Conservation (phyloP, 306 rosid genomes). For the Hylodesmum podocarpum region DNA sequence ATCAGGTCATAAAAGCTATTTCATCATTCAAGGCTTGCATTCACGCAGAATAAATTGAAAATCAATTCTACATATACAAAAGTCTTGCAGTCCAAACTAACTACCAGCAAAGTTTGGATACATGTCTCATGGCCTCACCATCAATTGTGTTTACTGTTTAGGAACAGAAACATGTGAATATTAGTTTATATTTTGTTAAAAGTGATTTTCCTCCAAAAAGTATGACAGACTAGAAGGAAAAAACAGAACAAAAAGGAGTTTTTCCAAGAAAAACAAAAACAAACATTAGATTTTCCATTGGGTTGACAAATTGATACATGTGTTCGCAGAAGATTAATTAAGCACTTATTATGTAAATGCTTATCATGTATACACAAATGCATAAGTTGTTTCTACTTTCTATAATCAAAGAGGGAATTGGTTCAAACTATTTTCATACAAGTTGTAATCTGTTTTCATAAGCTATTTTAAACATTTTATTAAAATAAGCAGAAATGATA, state of each 20-base stretch:
- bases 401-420: neutral
- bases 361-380: neutral
- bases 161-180: neutral
- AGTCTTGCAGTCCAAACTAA: neutral
- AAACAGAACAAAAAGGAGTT: neutral
- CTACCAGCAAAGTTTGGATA: neutral
- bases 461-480: neutral
- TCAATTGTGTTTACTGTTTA: too few species aligned
- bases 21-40: conserved; percentile 8
- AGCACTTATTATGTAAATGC: neutral
- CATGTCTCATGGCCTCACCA: neutral
- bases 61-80: neutral
- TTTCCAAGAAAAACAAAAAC: neutral
- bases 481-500: neutral
- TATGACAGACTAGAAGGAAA: neutral
- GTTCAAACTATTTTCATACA: neutral
- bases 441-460: neutral
- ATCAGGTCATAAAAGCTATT: conserved; percentile 2
- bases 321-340: neutral
- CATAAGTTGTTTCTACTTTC: neutral
- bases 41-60: neutral
- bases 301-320: neutral
- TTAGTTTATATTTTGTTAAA: neutral
- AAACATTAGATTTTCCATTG: neutral
- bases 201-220: neutral